Evolutionary conservation across 371 early-diverging fungal species (phyloP), one percentile per base, ranked within the genome.

Genomic region (Mortierella sp.): DNA sequence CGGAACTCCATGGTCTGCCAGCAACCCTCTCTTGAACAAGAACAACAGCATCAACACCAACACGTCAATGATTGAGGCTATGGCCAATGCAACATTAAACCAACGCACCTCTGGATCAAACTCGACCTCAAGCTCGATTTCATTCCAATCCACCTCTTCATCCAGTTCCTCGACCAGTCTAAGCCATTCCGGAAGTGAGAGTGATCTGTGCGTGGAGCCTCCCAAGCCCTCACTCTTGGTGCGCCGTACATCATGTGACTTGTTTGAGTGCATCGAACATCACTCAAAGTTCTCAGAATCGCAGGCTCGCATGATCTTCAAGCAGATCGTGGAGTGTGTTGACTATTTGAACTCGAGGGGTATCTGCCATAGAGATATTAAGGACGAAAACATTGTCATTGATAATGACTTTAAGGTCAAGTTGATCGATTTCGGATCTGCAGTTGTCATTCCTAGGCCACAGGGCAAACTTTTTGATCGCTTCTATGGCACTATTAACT

Each of bases 381-480:
- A 93, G 78, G 93, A 93, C 66, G 94, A 94, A 78, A 94, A 94
- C 83, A 91, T 94, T 84, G 89, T 94, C 26, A 92, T 94, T 67
- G 95, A 94, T 73, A 87, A 86, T 59, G 84, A 90, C 69, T 91
- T 89, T 68, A 84, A 86, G 61, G 92, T 94, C 71, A 94, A 94
- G 78, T 73, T 96, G 62, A 93, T 95, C 64, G 96, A 96, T 73
- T 96, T 96, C 87, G 96, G 96, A 14, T 89, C 92, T 28, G 91
- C 94, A 14, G 89, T 89, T n/a, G 70, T 88, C 37, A 74, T 90
- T 20, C 90, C 90, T 18, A 37, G 47, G 68, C 88, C 73, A 47
- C 88, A 83, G 64, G 86, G 84, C 43, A 83, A 73, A 32, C 71
- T 79, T 49, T 92, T 91, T 78, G 86, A 85, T 66, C 85, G 88